These are phyloP conservation scores for Phoma sp. DNA, from an alignment of 2,329 filamentous ascomycete genomes.

Conservation along the genomic window DNA sequence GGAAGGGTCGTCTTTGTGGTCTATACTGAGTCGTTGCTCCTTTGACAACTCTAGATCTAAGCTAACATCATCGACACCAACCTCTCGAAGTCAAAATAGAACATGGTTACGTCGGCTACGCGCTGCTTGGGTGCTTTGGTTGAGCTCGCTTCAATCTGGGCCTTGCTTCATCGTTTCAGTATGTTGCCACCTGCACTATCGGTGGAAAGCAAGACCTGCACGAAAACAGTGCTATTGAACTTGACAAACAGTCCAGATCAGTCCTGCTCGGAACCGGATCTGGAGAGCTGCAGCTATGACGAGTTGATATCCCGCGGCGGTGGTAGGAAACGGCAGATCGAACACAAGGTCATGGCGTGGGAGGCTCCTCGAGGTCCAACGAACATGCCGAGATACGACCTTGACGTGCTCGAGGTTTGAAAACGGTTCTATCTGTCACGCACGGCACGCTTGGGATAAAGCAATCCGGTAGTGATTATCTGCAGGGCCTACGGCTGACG, in stretches of 20 bases:
- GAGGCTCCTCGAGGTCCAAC: not conserved
- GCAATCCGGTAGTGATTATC: not conserved
- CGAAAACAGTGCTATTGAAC: not conserved
- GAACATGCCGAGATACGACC: not conserved
- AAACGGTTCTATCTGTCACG: not conserved
- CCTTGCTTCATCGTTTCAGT: constrained; percentile 11
- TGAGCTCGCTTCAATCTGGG: not conserved
- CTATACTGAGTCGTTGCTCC: not conserved
- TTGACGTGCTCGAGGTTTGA: not conserved
- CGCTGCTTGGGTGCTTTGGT: not conserved
- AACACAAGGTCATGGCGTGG: not conserved
- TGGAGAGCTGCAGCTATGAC: too few species aligned
- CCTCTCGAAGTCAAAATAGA: not conserved
- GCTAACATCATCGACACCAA: not conserved
- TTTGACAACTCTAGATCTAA: not conserved
- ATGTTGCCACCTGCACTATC: not conserved
- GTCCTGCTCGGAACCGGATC: too few species aligned
- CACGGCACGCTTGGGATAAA: not conserved
- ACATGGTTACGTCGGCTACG: not conserved
- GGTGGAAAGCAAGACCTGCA: not conserved
- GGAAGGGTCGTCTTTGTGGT: too few species aligned
- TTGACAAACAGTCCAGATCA: not conserved
- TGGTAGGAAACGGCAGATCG: not conserved
- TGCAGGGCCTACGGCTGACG: not conserved
- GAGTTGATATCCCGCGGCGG: too few species aligned